A percentile compares a stretch with the other conserved stretches of the same genome.
Evolutionary conservation across 192 early-diverging fungal genomes (phyloP).

Genomic region (Linnemannia zychae): DNA sequence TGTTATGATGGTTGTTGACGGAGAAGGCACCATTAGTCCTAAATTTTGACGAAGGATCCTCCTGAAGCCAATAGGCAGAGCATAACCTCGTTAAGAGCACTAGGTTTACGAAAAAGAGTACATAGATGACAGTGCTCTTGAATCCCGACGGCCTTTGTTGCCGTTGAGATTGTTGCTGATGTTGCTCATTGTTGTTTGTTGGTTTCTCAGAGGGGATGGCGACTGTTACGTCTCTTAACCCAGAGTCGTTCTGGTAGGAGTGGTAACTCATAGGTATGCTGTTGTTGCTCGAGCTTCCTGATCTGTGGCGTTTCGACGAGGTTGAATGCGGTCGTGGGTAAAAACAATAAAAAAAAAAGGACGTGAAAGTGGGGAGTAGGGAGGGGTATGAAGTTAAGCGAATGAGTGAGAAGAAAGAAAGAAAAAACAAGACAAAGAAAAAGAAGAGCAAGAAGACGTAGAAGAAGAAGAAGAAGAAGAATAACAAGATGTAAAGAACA

Average conservation of each 20-base stretch:
- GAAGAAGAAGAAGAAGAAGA: background rate
- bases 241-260: constrained; percentile 1
- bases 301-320: background rate
- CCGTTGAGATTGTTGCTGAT: background rate
- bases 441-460: background rate
- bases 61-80: background rate
- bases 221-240: background rate
- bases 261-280: background rate
- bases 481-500: background rate
- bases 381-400: background rate
- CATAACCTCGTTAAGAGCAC: constrained; percentile 25
- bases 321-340: background rate
- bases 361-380: background rate
- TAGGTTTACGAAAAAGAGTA: constrained; percentile 45
- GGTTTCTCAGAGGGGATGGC: background rate
- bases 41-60: background rate
- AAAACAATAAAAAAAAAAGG: background rate
- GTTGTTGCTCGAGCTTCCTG: background rate
- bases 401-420: background rate
- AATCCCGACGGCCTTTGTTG: constrained; percentile 18
- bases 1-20: background rate
- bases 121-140: constrained; percentile 42
- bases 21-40: background rate
- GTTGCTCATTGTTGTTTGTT: background rate
- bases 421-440: constrained; percentile 3